A percentile compares a stretch with the other conserved stretches of the same genome.
These are phyloP conservation scores for Fusarium sp. DNA, from an alignment of 2,329 filamentous ascomycete genomes.

Conservation along the genomic window DNA sequence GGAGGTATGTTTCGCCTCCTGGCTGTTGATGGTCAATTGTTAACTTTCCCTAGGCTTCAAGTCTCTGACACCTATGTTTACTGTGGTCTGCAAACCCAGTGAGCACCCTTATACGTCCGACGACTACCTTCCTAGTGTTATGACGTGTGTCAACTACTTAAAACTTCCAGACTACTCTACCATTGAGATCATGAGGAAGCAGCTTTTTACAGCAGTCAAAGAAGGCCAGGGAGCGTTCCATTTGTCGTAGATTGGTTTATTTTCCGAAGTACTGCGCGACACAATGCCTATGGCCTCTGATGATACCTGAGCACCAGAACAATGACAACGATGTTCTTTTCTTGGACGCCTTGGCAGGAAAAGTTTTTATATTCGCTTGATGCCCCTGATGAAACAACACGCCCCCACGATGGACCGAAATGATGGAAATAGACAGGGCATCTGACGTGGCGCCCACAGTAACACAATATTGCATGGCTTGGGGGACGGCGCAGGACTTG, in stretches of 20 bases:
- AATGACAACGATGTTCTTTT: constrained; percentile 18
- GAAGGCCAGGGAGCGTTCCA: constrained; percentile 99
- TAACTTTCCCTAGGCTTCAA: constrained; percentile 78
- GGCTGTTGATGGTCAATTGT: neutral
- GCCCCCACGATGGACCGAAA: constrained; percentile 29
- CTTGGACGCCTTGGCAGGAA: constrained; percentile 26
- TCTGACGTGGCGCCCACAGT: constrained; percentile 16
- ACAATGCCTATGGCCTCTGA: neutral
- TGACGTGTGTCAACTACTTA: constrained; percentile 99
- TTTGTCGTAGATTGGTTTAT: constrained; percentile 70
- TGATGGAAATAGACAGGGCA: constrained; percentile 42
- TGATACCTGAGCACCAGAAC: neutral
- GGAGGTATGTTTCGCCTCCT: constrained; percentile 73
- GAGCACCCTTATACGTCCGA: constrained; percentile 93
- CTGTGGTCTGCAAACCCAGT: constrained; percentile 98
- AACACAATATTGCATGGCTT: constrained; percentile 41
- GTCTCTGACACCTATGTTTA: constrained; percentile 96
- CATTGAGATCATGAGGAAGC: constrained; percentile 78
- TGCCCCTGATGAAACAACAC: constrained; percentile 39
- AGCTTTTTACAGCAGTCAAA: constrained; percentile 84
- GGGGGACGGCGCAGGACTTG: constrained; percentile 38
- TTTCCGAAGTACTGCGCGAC: neutral
- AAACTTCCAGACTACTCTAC: constrained; percentile 95
- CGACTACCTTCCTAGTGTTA: constrained; percentile 98
- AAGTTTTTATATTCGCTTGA: constrained; percentile 32